phyloP scores from a whole-genome alignment of 192 early-diverging fungal genomes.

The Linnemannia hyalina region DNA sequence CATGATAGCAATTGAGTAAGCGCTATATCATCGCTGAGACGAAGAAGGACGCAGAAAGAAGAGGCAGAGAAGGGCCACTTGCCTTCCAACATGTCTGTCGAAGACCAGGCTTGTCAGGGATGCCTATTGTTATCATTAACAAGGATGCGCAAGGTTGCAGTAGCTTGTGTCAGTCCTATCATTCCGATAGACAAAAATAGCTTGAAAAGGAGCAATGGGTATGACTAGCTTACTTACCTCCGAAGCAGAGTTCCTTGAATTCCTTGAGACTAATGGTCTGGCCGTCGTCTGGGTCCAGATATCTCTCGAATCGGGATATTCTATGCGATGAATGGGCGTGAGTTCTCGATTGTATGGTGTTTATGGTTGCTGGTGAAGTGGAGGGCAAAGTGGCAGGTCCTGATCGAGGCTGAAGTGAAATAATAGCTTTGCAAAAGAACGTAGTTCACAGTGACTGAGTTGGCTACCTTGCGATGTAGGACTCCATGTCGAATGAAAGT shows the following conservation, averaged over 20 bases:
- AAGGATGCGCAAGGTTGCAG: too few relatives aligned
- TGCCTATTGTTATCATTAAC: slow-evolving; percentile 59
- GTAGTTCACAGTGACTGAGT: too few relatives aligned
- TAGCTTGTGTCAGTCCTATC: neutral
- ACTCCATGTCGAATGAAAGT: slow-evolving; percentile 30
- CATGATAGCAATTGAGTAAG: neutral
- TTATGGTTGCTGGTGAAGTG: neutral
- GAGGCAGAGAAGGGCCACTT: neutral
- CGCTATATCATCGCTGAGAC: neutral
- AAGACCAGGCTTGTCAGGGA: slow-evolving; percentile 76
- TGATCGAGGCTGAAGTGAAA: neutral
- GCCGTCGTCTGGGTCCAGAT: slow-evolving; percentile 22
- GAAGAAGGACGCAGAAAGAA: neutral
- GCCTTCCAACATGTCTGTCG: slow-evolving; percentile 79
- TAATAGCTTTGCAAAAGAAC: neutral
- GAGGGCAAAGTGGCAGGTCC: neutral
- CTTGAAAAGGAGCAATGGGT: neutral
- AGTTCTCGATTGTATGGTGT: neutral
- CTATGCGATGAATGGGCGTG: slow-evolving; percentile 8
- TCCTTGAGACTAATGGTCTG: slow-evolving; percentile 21
- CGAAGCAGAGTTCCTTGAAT: slow-evolving; percentile 45
- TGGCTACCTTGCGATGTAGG: slow-evolving; percentile 47
- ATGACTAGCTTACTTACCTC: slow-evolving; percentile 19
- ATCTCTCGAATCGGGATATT: slow-evolving; percentile 34
- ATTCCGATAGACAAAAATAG: neutral